Base-by-base conservation (phyloP, 2,329 filamentous ascomycete species). In the Colletotrichum sp. region DNA sequence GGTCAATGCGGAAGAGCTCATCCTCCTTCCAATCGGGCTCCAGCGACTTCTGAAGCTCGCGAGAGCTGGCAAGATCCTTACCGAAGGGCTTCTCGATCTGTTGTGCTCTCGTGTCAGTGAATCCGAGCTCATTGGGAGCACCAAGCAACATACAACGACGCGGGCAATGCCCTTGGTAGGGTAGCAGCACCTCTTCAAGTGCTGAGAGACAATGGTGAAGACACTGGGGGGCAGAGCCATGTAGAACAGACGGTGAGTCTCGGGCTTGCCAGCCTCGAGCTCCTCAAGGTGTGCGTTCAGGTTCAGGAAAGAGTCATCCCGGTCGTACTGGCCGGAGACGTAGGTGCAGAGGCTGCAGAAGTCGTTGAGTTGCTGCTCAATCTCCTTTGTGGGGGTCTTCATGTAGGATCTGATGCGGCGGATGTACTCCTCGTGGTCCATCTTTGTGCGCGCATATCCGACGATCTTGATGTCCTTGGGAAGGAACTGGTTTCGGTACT, bases 401-500 rank as follows among this genome's bases (percentile, higher is more conserved):
- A 99, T 99, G 88, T 98, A 97, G 75, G 95, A 98, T 87, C 94
- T 96, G 86, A 99, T 95, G 79, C 97, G 92, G 87, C 93, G 94
- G 83, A 98, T 90, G 88, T 94, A 98, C 85, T 99, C 97, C 77
- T 95, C 93, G 81, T 96, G 95, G 87, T 98, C 96, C 97, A 99
- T 99, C 90, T 98, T 98, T 80, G 97, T 99, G 83, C 97, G 93
- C 80, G 97, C 97, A 95, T 99, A 99, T 88, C 97, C 97, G 81
- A 99, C 92, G 83, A 99, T 98, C 86, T 93, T 94, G 86, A 98
- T 95, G 85, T 97, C 95, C 87, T 98, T 98, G 80, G 92, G 97
- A 66, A 99, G 94, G 89, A 98, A 99, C 86, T 98, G 96, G 89
- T 99, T 99, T 83, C 97, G 95, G 88, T 96, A 98, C 96, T 98